These are phyloP conservation scores for Jatropha multifida DNA, from an alignment of 441 rosid genomes.

Conservation along the genomic window DNA sequence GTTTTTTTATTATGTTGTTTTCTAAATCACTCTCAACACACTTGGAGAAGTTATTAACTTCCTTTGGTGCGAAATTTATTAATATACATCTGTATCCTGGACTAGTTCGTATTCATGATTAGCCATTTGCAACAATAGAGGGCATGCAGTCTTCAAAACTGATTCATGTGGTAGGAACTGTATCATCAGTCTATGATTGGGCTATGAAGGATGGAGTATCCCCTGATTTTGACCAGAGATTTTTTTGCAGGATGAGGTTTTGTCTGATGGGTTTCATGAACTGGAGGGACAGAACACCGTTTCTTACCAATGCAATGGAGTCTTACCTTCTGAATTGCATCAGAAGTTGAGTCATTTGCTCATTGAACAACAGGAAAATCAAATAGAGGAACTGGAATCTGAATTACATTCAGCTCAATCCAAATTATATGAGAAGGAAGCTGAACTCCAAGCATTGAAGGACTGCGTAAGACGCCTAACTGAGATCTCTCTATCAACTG, in stretches of 20 bases:
- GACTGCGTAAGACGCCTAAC: conserved; percentile 71
- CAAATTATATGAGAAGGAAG: conserved; percentile 72
- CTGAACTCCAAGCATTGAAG: conserved; percentile 73
- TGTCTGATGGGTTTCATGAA: conserved; percentile 34
- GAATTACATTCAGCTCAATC: conserved; percentile 60
- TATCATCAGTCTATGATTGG: neutral
- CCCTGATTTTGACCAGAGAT: conserved; percentile 17
- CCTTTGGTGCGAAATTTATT: neutral
- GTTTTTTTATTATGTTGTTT: neutral
- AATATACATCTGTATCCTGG: neutral
- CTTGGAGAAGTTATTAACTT: neutral
- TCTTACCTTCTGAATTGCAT: conserved; percentile 66
- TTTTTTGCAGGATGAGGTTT: conserved; percentile 34
- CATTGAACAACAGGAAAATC: conserved; percentile 74
- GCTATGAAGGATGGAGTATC: neutral
- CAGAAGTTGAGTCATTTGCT: conserved; percentile 67
- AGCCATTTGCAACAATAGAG: too few relatives aligned
- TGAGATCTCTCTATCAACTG: conserved; percentile 51
- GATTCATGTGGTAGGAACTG: neutral
- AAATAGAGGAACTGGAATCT: conserved; percentile 72
- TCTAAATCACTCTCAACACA: neutral
- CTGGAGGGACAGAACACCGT: conserved; percentile 29
- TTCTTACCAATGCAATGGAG: conserved; percentile 51
- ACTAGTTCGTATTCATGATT: neutral
- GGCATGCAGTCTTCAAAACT: neutral